These are phyloP conservation scores for Diaporthe citrichinensis DNA, from an alignment of 2,329 filamentous ascomycete genomes.

Conservation along the genomic window DNA sequence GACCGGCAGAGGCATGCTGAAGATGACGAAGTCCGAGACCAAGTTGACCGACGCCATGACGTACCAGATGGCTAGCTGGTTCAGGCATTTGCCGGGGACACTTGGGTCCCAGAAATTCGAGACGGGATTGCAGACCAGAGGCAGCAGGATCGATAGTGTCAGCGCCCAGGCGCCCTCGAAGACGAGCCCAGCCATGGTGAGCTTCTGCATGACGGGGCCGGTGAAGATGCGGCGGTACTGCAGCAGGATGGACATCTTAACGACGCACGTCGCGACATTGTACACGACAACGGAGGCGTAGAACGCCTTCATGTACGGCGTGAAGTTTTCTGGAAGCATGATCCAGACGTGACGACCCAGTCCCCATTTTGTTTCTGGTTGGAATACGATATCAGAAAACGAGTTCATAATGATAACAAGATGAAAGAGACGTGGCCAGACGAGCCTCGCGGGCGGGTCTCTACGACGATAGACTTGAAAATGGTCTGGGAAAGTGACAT, in stretches of 20 bases:
- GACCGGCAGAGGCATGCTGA: slow-evolving; percentile 47
- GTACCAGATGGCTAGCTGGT: slow-evolving; percentile 46
- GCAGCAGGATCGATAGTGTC: slow-evolving; percentile 44
- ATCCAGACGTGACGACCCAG: slow-evolving; percentile 39
- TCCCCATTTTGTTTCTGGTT: slow-evolving; percentile 38
- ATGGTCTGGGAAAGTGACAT: slow-evolving; percentile 10
- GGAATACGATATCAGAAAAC: background rate
- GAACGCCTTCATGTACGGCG: slow-evolving; percentile 45
- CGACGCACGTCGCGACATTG: slow-evolving; percentile 48
- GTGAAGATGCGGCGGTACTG: slow-evolving; percentile 55
- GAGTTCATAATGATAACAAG: background rate
- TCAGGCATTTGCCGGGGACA: slow-evolving; percentile 44
- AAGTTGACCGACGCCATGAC: slow-evolving; percentile 47
- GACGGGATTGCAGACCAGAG: slow-evolving; percentile 46
- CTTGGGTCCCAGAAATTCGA: slow-evolving; percentile 45
- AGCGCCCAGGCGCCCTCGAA: slow-evolving; percentile 46
- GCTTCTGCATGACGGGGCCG: slow-evolving; percentile 43
- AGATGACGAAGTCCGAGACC: slow-evolving; percentile 46
- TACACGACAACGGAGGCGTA: slow-evolving; percentile 51
- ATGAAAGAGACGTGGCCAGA: background rate
- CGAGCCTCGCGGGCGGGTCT: no score
- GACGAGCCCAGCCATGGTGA: slow-evolving; percentile 42
- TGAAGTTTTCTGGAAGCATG: slow-evolving; percentile 24
- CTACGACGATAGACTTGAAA: background rate
- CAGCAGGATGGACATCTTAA: slow-evolving; percentile 53